Evolutionary conservation across 345 rosid genomes (phyloP).

Genomic region (Cardiospermum halicacabum): DNA sequence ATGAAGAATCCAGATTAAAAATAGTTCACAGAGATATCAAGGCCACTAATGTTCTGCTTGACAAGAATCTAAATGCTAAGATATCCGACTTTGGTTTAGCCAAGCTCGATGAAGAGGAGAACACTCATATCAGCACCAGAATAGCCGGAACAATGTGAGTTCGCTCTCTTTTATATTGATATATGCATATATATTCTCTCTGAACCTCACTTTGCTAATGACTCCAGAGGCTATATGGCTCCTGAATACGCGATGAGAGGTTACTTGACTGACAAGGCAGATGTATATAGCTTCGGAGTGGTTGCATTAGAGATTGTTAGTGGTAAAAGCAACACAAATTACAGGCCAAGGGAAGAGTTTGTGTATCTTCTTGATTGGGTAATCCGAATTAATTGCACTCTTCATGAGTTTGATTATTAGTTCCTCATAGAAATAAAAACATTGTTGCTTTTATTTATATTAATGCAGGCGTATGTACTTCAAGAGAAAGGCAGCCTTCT

Average conservation of each 20-base stretch:
- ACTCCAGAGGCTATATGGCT: constrained; percentile 89
- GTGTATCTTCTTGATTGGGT: constrained; percentile 96
- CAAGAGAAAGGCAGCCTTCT: constrained; percentile 93
- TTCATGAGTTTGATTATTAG: no score
- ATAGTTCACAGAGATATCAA: constrained; percentile 74
- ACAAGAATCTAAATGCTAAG: constrained; percentile 54
- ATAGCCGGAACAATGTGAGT: constrained; percentile 70
- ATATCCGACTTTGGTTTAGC: constrained; percentile 73
- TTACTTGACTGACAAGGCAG: constrained; percentile 91
- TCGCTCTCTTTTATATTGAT: not conserved
- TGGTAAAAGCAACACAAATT: constrained; percentile 92
- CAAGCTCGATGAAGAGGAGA: constrained; percentile 69
- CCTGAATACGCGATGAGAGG: constrained; percentile 99
- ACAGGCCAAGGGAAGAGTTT: constrained; percentile 92
- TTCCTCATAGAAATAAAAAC: no score
- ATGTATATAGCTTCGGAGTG: constrained; percentile 87
- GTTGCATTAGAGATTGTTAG: constrained; percentile 80
- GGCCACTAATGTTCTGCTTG: constrained; percentile 70
- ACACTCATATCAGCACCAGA: constrained; percentile 68
- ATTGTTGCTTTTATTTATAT: not conserved
- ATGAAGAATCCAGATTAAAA: constrained; percentile 67
- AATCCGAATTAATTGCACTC: constrained; percentile 7
- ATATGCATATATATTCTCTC: not conserved
- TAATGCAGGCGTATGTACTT: constrained; percentile 68
- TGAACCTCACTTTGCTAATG: not conserved